These are phyloP conservation scores for Podospora tetraspora DNA, from an alignment of 495 filamentous ascomycete genomes.

Conservation along the genomic window DNA sequence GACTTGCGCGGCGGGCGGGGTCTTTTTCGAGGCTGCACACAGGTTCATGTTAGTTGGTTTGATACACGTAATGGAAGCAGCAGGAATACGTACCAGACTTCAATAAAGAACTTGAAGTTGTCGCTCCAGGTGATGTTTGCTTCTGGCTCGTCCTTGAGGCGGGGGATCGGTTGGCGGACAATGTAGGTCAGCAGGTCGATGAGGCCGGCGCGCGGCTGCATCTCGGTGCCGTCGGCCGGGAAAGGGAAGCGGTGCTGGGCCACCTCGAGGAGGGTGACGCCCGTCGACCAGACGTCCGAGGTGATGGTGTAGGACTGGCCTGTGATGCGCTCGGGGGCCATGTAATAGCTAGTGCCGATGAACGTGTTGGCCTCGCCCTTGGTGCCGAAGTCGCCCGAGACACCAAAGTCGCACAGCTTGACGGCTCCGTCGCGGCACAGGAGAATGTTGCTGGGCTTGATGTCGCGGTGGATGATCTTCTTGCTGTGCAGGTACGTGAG, in stretches of 20 bases:
- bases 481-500: constrained; percentile 93
- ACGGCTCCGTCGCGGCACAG: constrained; percentile 89
- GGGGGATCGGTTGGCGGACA: constrained; percentile 90
- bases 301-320: constrained; percentile 98
- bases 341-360: constrained; percentile 98
- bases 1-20: constrained; percentile 73
- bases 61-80: background rate
- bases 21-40: constrained; percentile 82
- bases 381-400: constrained; percentile 94
- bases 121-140: constrained; percentile 83
- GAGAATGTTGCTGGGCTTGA: constrained; percentile 97
- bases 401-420: constrained; percentile 97
- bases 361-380: constrained; percentile 99
- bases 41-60: background rate
- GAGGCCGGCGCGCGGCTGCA: constrained; percentile 74
- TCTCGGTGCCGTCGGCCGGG: constrained; percentile 91
- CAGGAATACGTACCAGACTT: constrained; percentile 79
- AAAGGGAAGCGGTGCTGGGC: constrained; percentile 98
- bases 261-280: constrained; percentile 93
- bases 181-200: constrained; percentile 97
- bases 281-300: constrained; percentile 94
- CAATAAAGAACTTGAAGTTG: constrained; percentile 98
- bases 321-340: constrained; percentile 97
- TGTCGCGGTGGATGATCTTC: constrained; percentile 98
- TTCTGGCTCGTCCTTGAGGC: constrained; percentile 87